Conservation (phyloP, 345 rosid genomes). For the Citrus glauca region DNA sequence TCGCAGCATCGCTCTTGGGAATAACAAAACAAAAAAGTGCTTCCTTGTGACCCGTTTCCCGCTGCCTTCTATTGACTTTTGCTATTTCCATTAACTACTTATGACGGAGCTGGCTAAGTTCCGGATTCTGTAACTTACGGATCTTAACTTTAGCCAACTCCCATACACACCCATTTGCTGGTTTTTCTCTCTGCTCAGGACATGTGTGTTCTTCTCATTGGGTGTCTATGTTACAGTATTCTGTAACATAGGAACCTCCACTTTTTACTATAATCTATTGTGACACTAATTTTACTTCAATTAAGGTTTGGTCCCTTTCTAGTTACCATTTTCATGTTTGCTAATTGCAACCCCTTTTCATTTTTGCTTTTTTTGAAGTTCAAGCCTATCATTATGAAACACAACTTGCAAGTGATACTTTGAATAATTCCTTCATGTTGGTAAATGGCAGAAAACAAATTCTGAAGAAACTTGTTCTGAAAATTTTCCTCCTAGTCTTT, state of each 20-base stretch:
- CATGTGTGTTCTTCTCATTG: too few species aligned
- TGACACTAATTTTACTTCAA: not conserved
- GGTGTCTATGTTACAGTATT: too few species aligned
- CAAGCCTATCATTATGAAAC: not conserved
- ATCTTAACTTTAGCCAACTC: too few species aligned
- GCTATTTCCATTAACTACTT: not conserved
- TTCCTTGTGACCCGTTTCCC: not conserved
- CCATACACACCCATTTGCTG: too few species aligned
- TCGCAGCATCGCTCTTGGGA: slow-evolving; percentile 3
- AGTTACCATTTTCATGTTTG: not conserved
- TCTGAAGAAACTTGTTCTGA: not conserved
- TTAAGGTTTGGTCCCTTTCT: not conserved
- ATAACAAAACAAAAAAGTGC: not conserved
- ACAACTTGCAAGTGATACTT: not conserved
- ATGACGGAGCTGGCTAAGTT: too few species aligned
- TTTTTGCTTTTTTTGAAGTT: not conserved
- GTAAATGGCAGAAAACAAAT: not conserved
- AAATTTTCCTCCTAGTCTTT: not conserved
- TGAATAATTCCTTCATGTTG: not conserved
- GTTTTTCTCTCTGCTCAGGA: too few species aligned
- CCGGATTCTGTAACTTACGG: too few species aligned
- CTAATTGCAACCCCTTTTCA: not conserved
- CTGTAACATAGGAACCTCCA: too few species aligned
- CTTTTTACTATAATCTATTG: too few species aligned
- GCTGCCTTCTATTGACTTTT: not conserved